A percentile compares a stretch with the other conserved stretches of the same genome.
phyloP scores from a whole-genome alignment of 1,284 basidiomycete genomes.

The Xerocomus minutiporus region DNA sequence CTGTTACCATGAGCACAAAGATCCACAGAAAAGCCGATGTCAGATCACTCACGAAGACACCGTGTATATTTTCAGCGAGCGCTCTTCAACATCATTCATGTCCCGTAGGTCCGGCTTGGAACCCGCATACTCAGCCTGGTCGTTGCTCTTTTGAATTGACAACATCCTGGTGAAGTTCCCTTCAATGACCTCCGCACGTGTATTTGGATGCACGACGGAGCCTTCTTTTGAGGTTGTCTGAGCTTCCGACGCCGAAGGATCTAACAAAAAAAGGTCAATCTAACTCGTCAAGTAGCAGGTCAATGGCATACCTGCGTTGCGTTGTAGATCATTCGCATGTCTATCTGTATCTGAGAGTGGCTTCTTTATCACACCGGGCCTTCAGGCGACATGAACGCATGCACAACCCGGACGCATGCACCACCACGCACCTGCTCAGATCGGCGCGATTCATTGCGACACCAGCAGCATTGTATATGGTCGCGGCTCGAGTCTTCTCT shows the following conservation, averaged over 20 bases:
- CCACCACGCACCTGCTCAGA: not conserved
- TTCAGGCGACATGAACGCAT: not conserved
- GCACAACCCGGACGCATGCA: not conserved
- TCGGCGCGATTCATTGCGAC: not conserved
- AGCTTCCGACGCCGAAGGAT: not conserved
- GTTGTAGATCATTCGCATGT: not conserved
- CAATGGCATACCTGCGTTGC: not conserved
- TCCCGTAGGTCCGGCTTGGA: not conserved
- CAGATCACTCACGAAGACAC: slow-evolving; percentile 7
- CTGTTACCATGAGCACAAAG: not conserved
- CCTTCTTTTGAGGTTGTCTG: not conserved
- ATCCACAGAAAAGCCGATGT: not conserved
- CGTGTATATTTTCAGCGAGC: not conserved
- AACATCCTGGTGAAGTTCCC: not conserved
- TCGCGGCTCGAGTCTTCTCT: not conserved
- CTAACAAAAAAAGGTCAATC: not conserved
- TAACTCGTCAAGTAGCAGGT: not conserved
- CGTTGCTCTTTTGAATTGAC: not conserved
- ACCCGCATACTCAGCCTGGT: not conserved
- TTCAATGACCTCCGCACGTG: not conserved
- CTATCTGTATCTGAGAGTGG: not conserved
- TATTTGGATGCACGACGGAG: not conserved
- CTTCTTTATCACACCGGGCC: not conserved
- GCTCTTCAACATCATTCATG: not conserved
- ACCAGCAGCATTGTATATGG: not conserved